phyloP scores from a whole-genome alignment of 2,329 filamentous ascomycete genomes.

The Venturia pyrina region DNA sequence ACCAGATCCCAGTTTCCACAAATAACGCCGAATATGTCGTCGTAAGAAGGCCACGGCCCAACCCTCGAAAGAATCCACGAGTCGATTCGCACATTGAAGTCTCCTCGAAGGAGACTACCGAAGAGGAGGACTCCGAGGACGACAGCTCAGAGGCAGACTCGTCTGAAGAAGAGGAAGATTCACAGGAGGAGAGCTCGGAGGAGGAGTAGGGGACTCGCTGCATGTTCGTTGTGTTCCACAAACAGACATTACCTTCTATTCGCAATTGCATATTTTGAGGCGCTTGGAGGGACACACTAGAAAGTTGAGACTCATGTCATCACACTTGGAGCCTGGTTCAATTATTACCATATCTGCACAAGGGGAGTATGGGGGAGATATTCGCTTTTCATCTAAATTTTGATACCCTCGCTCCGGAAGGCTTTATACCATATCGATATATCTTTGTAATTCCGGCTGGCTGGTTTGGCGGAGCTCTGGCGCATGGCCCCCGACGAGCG shows the following conservation, averaged over 20 bases:
- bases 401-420: slow-evolving; percentile 6
- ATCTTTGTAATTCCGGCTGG: slow-evolving; percentile 4
- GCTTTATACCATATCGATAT: background rate
- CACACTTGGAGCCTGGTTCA: background rate
- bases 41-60: slow-evolving; percentile 9
- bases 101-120: slow-evolving; percentile 6
- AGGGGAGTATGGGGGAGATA: background rate
- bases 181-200: slow-evolving; percentile 10
- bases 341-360: background rate
- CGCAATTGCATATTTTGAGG: slow-evolving; percentile 3
- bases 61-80: slow-evolving; percentile 6
- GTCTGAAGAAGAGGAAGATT: slow-evolving; percentile 1
- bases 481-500: background rate
- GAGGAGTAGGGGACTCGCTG: background rate
- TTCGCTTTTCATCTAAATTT: slow-evolving; percentile 4
- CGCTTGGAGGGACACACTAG: background rate
- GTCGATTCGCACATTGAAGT: slow-evolving; percentile 10
- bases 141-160: slow-evolving; percentile 6
- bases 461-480: background rate
- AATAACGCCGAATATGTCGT: slow-evolving; percentile 10
- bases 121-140: slow-evolving; percentile 11
- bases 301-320: background rate
- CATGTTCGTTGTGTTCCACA: background rate
- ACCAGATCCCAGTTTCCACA: background rate
- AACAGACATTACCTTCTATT: background rate